A percentile compares a stretch with the other conserved stretches of the same genome.
phyloP scores from a whole-genome alignment of 441 rosid species.

The Dalechampia spathulata region DNA sequence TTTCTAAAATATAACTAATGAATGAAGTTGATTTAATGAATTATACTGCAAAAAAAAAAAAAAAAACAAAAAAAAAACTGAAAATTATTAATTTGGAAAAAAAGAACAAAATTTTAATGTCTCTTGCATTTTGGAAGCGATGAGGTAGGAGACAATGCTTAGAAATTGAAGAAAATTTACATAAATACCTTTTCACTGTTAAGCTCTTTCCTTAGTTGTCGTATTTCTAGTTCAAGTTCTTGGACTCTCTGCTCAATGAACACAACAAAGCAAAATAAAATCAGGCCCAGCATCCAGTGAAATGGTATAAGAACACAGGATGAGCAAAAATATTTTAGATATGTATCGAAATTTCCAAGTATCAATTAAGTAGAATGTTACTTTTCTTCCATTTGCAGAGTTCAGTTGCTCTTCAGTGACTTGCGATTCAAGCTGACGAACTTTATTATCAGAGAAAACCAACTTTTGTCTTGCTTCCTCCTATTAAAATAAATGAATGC shows the following conservation, averaged over 20 bases:
- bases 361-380: conserved; percentile 24
- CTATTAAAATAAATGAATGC: conserved; percentile 29
- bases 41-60: too few species aligned
- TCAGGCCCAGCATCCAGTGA: conserved; percentile 8
- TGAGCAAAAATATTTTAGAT: neutral
- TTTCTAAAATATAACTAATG: too few species aligned
- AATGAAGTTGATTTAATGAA: too few species aligned
- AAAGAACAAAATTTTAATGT: too few species aligned
- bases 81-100: too few species aligned
- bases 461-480: conserved; percentile 85
- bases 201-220: conserved; percentile 54
- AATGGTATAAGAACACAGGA: neutral
- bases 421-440: conserved; percentile 89
- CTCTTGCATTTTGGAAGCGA: too few species aligned
- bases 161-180: conserved; percentile 14
- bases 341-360: neutral
- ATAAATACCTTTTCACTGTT: conserved; percentile 79
- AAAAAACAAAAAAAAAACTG: too few species aligned
- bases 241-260: conserved; percentile 53
- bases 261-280: conserved; percentile 12
- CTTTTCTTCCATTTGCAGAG: conserved; percentile 61
- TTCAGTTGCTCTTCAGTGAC: conserved; percentile 62
- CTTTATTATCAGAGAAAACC: conserved; percentile 74
- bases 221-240: conserved; percentile 66
- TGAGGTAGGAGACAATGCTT: too few species aligned